These are phyloP conservation scores for Russula sp. DNA, from an alignment of 768 basidiomycete genomes.

Conservation along the genomic window DNA sequence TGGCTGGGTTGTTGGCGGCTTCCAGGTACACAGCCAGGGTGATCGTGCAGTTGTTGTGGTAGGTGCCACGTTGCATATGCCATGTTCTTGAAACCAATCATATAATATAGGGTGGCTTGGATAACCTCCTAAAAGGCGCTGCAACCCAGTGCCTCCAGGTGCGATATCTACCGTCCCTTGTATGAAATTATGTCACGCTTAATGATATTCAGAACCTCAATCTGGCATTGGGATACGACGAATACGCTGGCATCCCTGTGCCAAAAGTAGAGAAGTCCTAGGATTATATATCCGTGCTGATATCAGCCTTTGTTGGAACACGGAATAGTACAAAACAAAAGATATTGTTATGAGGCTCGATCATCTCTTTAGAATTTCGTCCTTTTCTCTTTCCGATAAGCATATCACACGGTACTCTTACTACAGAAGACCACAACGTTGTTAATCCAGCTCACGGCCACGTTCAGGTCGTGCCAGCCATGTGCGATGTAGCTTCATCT, in stretches of 20 bases:
- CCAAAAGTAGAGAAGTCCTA: constrained; percentile 8
- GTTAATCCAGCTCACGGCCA: neutral
- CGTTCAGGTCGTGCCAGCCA: neutral
- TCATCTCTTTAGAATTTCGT: neutral
- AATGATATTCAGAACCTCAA: constrained; percentile 73
- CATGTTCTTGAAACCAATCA: constrained; percentile 2
- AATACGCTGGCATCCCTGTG: constrained; percentile 71
- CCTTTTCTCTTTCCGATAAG: neutral
- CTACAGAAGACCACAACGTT: neutral
- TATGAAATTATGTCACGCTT: neutral
- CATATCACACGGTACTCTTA: neutral
- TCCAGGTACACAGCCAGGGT: constrained; percentile 87
- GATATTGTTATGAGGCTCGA: too few relatives aligned
- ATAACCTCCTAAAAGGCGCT: constrained; percentile 96
- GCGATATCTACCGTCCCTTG: constrained; percentile 31
- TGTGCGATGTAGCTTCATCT: neutral
- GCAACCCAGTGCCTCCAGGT: constrained; percentile 99
- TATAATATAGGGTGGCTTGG: constrained; percentile 77
- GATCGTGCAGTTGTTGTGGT: constrained; percentile 94
- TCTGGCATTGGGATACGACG: constrained; percentile 82
- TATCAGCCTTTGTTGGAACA: neutral
- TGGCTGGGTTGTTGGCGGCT: constrained; percentile 87
- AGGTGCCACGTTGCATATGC: constrained; percentile 36
- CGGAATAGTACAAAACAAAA: neutral
- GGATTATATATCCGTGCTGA: neutral